A percentile compares a stretch with the other conserved stretches of the same genome.
phyloP scores from a whole-genome alignment of 805 yeast genomes.

The Geotrichum ghanense region DNA sequence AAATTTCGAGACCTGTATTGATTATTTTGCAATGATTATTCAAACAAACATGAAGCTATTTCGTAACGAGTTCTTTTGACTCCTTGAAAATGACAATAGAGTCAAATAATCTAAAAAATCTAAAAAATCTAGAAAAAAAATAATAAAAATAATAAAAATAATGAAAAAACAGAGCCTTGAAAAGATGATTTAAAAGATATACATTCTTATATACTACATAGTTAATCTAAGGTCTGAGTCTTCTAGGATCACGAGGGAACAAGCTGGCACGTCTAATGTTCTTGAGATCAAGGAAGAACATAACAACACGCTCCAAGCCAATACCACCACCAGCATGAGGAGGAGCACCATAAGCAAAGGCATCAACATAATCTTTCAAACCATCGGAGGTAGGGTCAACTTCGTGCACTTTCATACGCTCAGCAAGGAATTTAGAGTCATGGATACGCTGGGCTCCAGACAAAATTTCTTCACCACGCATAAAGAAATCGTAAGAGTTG shows the following conservation, averaged over 20 bases:
- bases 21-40: no score
- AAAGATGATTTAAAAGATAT: no score
- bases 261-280: slow-evolving; percentile 97
- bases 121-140: no score
- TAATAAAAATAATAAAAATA: no score
- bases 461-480: slow-evolving; percentile 98
- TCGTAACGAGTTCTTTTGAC: no score
- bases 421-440: slow-evolving; percentile 70
- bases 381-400: slow-evolving; percentile 76
- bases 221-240: slow-evolving; percentile 66
- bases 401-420: slow-evolving; percentile 76
- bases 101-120: no score
- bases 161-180: no score
- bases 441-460: slow-evolving; percentile 99
- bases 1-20: no score
- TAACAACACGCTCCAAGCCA: slow-evolving; percentile 95
- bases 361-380: slow-evolving; percentile 80
- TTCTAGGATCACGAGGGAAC: slow-evolving; percentile 97
- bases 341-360: slow-evolving; percentile 89
- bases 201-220: neutral
- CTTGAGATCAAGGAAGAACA: slow-evolving; percentile 95
- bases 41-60: no score
- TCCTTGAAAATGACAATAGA: no score
- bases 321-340: slow-evolving; percentile 99
- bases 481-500: slow-evolving; percentile 97